Evolutionary conservation across 2,329 filamentous ascomycete species (phyloP).

Genomic region (Arthrobotrys sphaeroides): DNA sequence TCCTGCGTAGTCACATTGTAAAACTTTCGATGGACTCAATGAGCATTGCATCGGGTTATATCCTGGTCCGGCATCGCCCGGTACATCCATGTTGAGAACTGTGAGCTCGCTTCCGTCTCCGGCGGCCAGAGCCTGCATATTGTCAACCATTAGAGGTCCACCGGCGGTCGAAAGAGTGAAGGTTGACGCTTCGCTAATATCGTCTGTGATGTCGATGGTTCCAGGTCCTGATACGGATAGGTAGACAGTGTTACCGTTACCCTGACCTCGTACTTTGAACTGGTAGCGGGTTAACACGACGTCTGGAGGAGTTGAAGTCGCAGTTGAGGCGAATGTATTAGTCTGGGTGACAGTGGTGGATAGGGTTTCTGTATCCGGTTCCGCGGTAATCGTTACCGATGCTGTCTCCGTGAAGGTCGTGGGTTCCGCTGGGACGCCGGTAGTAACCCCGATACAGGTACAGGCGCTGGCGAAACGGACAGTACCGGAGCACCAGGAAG

Average conservation of each 20-base stretch:
- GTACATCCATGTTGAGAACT: neutral
- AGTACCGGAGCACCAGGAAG: conserved; percentile 55
- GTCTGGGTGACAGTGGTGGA: neutral
- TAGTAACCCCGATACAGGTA: conserved; percentile 58
- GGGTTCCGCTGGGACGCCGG: conserved; percentile 7
- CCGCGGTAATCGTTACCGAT: neutral
- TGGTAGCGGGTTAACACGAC: neutral
- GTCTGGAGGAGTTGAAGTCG: neutral
- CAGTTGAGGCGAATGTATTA: neutral
- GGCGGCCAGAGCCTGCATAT: neutral
- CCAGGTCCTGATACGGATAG: neutral
- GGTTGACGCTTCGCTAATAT: neutral
- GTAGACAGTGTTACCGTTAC: neutral
- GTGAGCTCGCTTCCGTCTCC: neutral
- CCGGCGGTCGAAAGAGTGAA: neutral
- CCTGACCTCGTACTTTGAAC: neutral
- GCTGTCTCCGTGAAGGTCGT: neutral
- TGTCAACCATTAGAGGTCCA: neutral
- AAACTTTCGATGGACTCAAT: neutral
- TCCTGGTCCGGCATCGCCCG: neutral
- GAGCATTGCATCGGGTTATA: neutral
- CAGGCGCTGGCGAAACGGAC: conserved; percentile 58
- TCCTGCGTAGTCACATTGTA: neutral
- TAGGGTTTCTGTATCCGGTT: neutral
- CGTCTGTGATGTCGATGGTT: neutral